Conservation (phyloP, 176 grass and related monocot genomes). For the Carex cristatella region DNA sequence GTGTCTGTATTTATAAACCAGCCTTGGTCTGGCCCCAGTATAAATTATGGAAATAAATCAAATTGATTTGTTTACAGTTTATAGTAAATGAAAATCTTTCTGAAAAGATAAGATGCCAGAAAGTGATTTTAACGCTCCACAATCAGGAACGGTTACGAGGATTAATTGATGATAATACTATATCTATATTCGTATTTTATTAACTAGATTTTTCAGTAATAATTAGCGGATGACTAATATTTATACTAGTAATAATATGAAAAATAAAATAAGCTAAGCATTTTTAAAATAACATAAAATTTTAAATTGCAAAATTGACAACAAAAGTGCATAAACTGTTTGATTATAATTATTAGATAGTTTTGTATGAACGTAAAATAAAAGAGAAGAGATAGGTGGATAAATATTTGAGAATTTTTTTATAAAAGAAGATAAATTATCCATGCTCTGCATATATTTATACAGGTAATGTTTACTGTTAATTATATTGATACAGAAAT, state of each 20-base stretch:
- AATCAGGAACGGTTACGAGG: neutral
- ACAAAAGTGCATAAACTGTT: neutral
- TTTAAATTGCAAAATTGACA: neutral
- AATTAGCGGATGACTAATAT: neutral
- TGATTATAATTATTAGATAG: too few species aligned
- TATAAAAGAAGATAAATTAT: too few species aligned
- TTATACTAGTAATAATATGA: neutral
- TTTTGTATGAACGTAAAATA: neutral
- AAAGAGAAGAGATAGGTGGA: neutral
- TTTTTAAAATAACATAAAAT: neutral
- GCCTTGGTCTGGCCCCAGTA: neutral
- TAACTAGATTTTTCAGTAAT: neutral
- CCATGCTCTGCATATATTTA: neutral
- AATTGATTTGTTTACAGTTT: neutral
- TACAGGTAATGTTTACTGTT: neutral
- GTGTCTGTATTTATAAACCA: neutral
- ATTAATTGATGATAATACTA: neutral
- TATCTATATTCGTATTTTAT: neutral
- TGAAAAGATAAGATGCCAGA: neutral
- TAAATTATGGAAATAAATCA: neutral
- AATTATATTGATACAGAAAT: too few species aligned
- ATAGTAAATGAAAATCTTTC: neutral
- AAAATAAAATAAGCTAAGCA: neutral
- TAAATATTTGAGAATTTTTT: neutral
- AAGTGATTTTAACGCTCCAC: neutral